Conservation (phyloP, 768 basidiomycete species). For the Trametes villosa region DNA sequence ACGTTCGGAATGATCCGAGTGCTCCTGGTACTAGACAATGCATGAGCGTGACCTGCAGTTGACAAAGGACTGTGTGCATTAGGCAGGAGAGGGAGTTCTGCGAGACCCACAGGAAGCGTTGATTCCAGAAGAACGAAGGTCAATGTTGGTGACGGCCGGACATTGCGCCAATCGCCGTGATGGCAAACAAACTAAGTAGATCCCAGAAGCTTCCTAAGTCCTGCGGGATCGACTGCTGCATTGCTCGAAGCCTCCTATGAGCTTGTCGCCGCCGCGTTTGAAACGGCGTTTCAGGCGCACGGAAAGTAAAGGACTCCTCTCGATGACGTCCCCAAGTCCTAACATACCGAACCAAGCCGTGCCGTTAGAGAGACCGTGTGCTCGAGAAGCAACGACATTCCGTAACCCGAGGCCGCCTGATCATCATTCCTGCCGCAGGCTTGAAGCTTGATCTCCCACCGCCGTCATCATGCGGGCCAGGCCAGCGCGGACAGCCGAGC, state of each 20-base stretch:
- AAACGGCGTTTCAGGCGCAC: too few relatives aligned
- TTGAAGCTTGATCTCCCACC: conserved; percentile 9
- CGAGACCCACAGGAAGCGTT: not conserved
- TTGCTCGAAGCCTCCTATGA: too few relatives aligned
- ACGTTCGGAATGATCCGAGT: conserved; percentile 13
- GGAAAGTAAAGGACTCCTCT: too few relatives aligned
- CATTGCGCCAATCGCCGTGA: conserved; percentile 19
- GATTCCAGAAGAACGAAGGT: not conserved
- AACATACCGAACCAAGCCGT: too few relatives aligned
- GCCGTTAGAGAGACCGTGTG: too few relatives aligned
- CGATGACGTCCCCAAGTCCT: too few relatives aligned
- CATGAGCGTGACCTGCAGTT: not conserved
- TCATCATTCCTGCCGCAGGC: conserved; percentile 8
- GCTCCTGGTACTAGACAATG: too few relatives aligned
- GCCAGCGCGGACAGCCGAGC: not conserved
- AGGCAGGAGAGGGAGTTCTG: conserved; percentile 1
- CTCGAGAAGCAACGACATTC: not conserved
- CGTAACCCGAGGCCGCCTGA: not conserved
- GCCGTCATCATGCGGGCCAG: not conserved
- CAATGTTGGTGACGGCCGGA: conserved; percentile 9
- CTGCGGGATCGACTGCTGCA: too few relatives aligned
- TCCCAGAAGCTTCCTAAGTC: too few relatives aligned
- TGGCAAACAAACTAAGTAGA: not conserved
- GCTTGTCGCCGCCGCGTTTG: too few relatives aligned
- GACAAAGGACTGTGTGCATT: conserved; percentile 8